These are phyloP conservation scores for Sporothrix inflata DNA, from an alignment of 2,329 filamentous ascomycete species.

Conservation along the genomic window DNA sequence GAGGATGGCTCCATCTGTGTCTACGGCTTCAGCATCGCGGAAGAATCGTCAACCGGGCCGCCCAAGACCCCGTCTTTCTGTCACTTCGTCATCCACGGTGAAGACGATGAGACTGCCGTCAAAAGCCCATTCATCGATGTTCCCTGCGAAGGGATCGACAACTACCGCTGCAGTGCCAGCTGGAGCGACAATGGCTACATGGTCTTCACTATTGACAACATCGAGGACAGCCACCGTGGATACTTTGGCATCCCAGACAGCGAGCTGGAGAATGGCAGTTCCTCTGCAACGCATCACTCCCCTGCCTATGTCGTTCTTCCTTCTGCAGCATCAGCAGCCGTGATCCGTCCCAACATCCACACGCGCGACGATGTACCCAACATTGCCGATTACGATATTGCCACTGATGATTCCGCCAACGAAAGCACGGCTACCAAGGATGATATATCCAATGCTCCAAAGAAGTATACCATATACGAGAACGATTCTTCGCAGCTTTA, in stretches of 20 bases:
- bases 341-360: slow-evolving; percentile 19
- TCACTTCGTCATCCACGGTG: slow-evolving; percentile 24
- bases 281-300: slow-evolving; percentile 15
- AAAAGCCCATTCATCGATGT: slow-evolving; percentile 29
- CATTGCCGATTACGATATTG: neutral
- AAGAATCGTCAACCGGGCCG: slow-evolving; percentile 6
- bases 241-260: slow-evolving; percentile 35
- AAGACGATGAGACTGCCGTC: neutral
- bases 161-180: slow-evolving; percentile 34
- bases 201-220: slow-evolving; percentile 35
- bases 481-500: neutral
- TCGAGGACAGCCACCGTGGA: slow-evolving; percentile 27
- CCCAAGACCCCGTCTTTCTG: slow-evolving; percentile 21
- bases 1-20: slow-evolving; percentile 30
- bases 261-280: slow-evolving; percentile 30
- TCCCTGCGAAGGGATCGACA: slow-evolving; percentile 28
- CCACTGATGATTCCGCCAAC: neutral
- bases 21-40: slow-evolving; percentile 33
- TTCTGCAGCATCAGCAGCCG: neutral
- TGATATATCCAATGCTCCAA: neutral
- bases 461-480: neutral
- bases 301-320: slow-evolving; percentile 25
- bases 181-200: slow-evolving; percentile 35
- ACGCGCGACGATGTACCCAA: neutral
- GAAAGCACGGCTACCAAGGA: neutral